These are phyloP conservation scores for Cladophialophora psammophila DNA, from an alignment of 2,329 filamentous ascomycete genomes.

Conservation along the genomic window DNA sequence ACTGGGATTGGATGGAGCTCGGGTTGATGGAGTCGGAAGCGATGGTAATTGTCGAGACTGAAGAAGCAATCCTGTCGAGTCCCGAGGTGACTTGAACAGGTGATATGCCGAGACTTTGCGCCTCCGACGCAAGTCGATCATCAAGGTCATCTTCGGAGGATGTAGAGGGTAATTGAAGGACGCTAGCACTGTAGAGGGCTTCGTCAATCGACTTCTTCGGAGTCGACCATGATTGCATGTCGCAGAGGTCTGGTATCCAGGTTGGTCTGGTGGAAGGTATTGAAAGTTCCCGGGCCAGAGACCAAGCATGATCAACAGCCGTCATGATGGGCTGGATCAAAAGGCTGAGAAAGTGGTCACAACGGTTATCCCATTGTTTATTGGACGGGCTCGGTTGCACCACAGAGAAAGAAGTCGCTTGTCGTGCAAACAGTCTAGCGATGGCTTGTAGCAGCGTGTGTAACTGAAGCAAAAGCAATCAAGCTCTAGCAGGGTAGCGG, in stretches of 20 bases:
- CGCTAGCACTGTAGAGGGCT: constrained; percentile 48
- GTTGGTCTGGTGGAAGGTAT: constrained; percentile 15
- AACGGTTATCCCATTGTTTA: constrained; percentile 31
- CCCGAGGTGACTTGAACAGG: constrained; percentile 49
- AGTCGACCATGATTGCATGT: constrained; percentile 27
- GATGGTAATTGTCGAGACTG: constrained; percentile 40
- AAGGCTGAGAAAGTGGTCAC: constrained; percentile 16
- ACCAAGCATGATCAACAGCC: constrained; percentile 28
- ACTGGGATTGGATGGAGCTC: constrained; percentile 38
- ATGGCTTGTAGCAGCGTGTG: constrained; percentile 23
- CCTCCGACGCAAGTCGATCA: constrained; percentile 49
- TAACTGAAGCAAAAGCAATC: constrained; percentile 19
- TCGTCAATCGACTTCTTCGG: constrained; percentile 45
- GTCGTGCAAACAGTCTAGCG: constrained; percentile 11
- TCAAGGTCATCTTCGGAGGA: constrained; percentile 50
- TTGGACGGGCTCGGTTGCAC: constrained; percentile 17
- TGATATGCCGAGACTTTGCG: constrained; percentile 48
- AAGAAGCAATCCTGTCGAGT: constrained; percentile 44
- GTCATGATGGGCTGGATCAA: constrained; percentile 27
- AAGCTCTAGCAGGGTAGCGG: neutral
- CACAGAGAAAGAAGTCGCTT: neutral
- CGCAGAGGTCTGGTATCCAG: constrained; percentile 28
- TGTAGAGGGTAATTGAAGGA: constrained; percentile 46
- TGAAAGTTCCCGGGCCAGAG: constrained; percentile 19
- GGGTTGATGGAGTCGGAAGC: constrained; percentile 36